Base-by-base conservation (phyloP, 352 stramenopile genomes). In the Phytophthora fragariaefolia region DNA sequence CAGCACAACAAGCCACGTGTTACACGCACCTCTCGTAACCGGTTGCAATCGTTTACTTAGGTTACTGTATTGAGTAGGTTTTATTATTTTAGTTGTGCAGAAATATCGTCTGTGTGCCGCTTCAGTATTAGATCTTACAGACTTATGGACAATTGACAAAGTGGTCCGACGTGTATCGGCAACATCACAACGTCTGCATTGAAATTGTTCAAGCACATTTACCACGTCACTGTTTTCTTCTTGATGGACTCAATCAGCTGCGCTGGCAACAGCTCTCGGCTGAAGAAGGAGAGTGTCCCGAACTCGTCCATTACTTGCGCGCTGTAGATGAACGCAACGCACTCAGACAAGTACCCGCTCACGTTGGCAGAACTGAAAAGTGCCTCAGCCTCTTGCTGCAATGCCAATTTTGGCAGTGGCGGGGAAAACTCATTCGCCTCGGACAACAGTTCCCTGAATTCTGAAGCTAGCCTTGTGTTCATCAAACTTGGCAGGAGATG, bases 221-320 rank as follows among this genome's bases (percentile, higher is more conserved):
- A 80, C 73, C 74, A 83, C 34, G 73, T 63, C 24, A 83, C 64
- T 2, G 66, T 67, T 18, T 66, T 75, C 54, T 77, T 79, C 53
- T 83, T 80, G 73, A 86, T 80, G 4, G 72, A 76, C 24, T 73
- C 66, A 27, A 83, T 78, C 36, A 86, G 70, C 73, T 83, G 77
- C 34, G 69, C 48, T 2, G 77, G 77, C 34, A 86, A 47, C 58
- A 86, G 42, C 46, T 86, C 75, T 23, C 66, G 74, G 24, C 63
- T 80, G 36, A 82, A 83, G 59, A 86, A 83, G 8, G 72, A 69
- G 1, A 83, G 54, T 2, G 69, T 75, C 30, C 77, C 75, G 32
- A 86, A 86, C 56, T 82, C 77, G 20, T 79, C 66, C 54, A 71
- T 67, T 46, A 80, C 54, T 59, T 86, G 74, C 23, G 59, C 57